phyloP scores from a whole-genome alignment of 2,329 filamentous ascomycete genomes.

The Beauveria pseudobassiana region DNA sequence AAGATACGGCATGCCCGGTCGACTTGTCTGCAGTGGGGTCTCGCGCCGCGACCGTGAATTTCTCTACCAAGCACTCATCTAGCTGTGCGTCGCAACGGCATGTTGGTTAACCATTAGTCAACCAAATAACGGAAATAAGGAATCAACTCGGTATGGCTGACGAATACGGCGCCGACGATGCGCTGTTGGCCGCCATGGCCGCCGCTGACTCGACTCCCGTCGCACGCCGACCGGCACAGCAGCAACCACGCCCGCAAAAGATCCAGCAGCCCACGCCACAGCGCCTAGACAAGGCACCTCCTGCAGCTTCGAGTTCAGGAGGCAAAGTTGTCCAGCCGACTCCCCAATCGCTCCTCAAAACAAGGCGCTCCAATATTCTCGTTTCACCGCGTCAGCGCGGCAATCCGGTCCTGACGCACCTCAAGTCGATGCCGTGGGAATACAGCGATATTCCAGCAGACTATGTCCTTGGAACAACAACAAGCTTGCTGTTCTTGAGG shows the following conservation, averaged over 20 bases:
- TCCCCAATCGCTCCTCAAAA: slow-evolving; percentile 69
- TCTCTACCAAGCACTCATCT: neutral
- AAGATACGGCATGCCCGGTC: neutral
- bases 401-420: slow-evolving; percentile 80
- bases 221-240: slow-evolving; percentile 20
- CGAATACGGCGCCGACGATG: slow-evolving; percentile 51
- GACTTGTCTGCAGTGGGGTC: neutral
- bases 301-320: slow-evolving; percentile 22
- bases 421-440: slow-evolving; percentile 85
- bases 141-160: slow-evolving; percentile 37
- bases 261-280: slow-evolving; percentile 46
- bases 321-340: slow-evolving; percentile 74
- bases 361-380: slow-evolving; percentile 69
- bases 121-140: neutral
- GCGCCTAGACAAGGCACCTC: slow-evolving; percentile 43
- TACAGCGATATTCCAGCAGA: slow-evolving; percentile 96
- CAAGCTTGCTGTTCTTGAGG: slow-evolving; percentile 84
- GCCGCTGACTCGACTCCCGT: slow-evolving; percentile 32
- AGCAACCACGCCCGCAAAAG: slow-evolving; percentile 35
- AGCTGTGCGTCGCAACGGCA: neutral
- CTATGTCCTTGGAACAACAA: slow-evolving; percentile 79
- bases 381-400: slow-evolving; percentile 91
- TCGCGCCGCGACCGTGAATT: slow-evolving; percentile 1
- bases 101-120: neutral
- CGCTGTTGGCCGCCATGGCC: slow-evolving; percentile 48